These are phyloP conservation scores for Pestalotiopsis sp. DNA, from an alignment of 2,329 filamentous ascomycete species.

Conservation along the genomic window DNA sequence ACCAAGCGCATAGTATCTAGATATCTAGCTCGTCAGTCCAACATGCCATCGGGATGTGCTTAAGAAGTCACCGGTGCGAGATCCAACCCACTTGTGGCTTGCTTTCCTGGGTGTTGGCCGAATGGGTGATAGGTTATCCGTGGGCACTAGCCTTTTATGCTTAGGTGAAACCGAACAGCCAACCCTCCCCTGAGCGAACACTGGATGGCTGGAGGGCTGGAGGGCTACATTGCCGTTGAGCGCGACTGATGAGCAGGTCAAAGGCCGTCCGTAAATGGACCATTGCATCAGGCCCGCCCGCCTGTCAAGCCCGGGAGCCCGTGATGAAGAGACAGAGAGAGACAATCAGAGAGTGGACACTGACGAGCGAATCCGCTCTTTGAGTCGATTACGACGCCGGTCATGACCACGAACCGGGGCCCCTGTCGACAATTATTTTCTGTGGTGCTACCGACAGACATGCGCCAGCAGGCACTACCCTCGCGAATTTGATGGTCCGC, in stretches of 20 bases:
- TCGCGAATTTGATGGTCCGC: neutral
- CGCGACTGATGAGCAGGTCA: neutral
- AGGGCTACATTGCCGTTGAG: neutral
- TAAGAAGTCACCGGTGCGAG: neutral
- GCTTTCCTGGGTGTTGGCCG: neutral
- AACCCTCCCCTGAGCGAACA: neutral
- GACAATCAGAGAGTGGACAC: neutral
- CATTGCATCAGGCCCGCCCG: neutral
- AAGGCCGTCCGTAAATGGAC: neutral
- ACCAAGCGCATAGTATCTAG: neutral
- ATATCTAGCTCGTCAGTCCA: neutral
- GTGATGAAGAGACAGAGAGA: too few species aligned
- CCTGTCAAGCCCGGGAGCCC: too few species aligned
- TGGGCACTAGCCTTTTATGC: neutral
- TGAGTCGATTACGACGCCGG: slow-evolving; percentile 1
- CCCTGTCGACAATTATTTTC: neutral
- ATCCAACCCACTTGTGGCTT: neutral
- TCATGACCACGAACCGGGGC: neutral
- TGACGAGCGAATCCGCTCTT: slow-evolving; percentile 5
- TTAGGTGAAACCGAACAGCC: slow-evolving; percentile 4
- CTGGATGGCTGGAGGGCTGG: neutral
- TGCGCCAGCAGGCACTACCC: neutral
- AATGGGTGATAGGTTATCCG: slow-evolving; percentile 4
- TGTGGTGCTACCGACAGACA: neutral
- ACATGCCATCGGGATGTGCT: neutral